Evolutionary conservation across 805 yeast species (phyloP).

Genomic region (Pichia eremophila): DNA sequence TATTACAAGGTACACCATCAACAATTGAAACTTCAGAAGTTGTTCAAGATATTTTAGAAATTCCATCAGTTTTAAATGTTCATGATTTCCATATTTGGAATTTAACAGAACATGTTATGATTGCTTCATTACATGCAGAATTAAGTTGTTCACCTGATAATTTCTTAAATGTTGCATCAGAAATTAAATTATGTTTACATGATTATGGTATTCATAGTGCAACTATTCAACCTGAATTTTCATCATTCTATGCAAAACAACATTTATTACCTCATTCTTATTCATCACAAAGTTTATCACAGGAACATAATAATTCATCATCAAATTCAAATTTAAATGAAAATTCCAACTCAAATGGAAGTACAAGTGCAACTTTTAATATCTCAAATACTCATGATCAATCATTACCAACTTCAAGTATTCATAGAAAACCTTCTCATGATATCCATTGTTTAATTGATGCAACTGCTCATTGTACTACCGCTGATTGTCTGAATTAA

Average conservation of each 20-base stretch:
- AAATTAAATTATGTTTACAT: conserved; percentile 71
- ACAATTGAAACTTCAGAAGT: conserved; percentile 68
- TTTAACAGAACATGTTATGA: conserved; percentile 72
- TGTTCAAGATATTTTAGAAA: conserved; percentile 51
- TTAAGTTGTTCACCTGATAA: conserved; percentile 53
- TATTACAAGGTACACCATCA: conserved; percentile 90
- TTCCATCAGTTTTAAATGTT: conserved; percentile 71
- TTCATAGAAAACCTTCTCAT: conserved; percentile 8
- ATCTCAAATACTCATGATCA: not conserved
- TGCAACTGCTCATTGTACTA: conserved; percentile 42
- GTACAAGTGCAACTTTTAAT: not conserved
- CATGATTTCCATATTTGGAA: conserved; percentile 98
- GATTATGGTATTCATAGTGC: conserved; percentile 84
- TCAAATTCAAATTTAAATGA: not conserved
- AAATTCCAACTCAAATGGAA: not conserved
- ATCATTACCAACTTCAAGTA: conserved; percentile 5
- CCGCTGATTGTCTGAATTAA: conserved; percentile 28
- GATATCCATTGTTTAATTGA: conserved; percentile 39
- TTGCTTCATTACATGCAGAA: conserved; percentile 86
- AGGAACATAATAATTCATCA: not conserved
- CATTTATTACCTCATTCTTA: conserved; percentile 24
- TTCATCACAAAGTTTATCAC: conserved; percentile 11
- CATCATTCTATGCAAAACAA: conserved; percentile 23
- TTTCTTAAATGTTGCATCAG: conserved; percentile 61
- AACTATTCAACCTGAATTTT: conserved; percentile 93